These are phyloP conservation scores for Pythium pyrilobum DNA, from an alignment of 352 stramenopile species.

Conservation along the genomic window DNA sequence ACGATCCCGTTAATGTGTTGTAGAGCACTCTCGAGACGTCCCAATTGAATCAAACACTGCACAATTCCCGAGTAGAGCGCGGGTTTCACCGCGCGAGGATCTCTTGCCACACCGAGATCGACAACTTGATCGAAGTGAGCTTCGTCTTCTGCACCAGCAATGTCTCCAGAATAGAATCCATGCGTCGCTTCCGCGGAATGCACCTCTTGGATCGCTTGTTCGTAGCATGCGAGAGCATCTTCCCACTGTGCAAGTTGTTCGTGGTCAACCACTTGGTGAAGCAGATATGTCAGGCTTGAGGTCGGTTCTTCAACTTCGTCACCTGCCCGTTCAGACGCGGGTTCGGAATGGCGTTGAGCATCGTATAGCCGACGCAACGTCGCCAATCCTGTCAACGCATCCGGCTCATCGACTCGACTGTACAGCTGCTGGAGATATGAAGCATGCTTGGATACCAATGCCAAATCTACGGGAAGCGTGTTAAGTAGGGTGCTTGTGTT, in stretches of 20 bases:
- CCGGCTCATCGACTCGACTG: conserved; percentile 32
- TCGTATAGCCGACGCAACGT: conserved; percentile 25
- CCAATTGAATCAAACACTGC: conserved; percentile 78
- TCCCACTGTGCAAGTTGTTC: conserved; percentile 41
- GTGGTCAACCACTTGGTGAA: conserved; percentile 34
- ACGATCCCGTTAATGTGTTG: conserved; percentile 86
- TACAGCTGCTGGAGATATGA: conserved; percentile 37
- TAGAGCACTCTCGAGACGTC: conserved; percentile 74
- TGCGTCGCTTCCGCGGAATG: conserved; percentile 19
- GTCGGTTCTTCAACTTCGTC: conserved; percentile 8
- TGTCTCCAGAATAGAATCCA: conserved; percentile 15
- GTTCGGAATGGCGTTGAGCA: conserved; percentile 15
- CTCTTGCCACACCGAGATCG: conserved; percentile 4
- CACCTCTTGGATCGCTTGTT: conserved; percentile 40
- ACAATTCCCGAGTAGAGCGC: conserved; percentile 81
- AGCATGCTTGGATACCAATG: conserved; percentile 25
- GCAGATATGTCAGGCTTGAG: conserved; percentile 24
- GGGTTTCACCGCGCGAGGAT: conserved; percentile 59
- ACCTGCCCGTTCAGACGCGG: background rate
- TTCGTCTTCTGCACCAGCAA: conserved; percentile 8
- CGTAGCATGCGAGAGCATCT: conserved; percentile 39
- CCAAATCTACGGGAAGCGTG: conserved; percentile 20
- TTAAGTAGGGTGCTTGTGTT: conserved; percentile 14
- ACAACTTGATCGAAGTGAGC: conserved; percentile 4
- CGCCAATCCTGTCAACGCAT: conserved; percentile 31